Conservation (phyloP, 495 filamentous ascomycete genomes). For the Lophiotrema nucula region DNA sequence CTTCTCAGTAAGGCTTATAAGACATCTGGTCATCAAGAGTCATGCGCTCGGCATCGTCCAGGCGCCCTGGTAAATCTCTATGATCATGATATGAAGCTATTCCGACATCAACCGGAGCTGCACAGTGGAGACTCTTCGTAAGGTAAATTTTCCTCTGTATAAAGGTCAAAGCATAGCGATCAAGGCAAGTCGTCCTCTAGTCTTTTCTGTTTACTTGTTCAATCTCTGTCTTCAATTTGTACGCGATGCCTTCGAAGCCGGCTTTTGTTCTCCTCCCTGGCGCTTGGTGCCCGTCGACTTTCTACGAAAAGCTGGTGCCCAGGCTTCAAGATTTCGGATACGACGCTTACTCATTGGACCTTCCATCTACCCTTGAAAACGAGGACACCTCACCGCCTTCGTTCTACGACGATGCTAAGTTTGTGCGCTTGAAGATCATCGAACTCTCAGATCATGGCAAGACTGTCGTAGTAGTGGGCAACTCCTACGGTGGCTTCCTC, state of each 20-base stretch:
- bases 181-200: too few relatives aligned
- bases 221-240: too few relatives aligned
- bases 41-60: too few relatives aligned
- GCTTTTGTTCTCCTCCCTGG: constrained; percentile 6
- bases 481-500: constrained; percentile 8
- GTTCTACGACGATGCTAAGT: neutral
- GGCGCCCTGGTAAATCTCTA: too few relatives aligned
- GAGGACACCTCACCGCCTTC: neutral
- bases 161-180: too few relatives aligned
- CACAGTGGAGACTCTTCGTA: too few relatives aligned
- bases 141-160: too few relatives aligned
- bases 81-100: too few relatives aligned
- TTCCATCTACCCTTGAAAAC: neutral
- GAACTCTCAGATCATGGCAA: neutral
- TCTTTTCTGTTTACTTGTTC: too few relatives aligned
- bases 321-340: neutral
- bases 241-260: neutral
- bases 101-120: too few relatives aligned
- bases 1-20: too few relatives aligned
- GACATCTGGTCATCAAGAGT: too few relatives aligned
- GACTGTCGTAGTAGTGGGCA: neutral
- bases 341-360: neutral
- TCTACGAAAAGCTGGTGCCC: neutral
- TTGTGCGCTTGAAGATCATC: neutral
- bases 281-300: neutral